Conservation (phyloP, 2,329 filamentous ascomycete genomes). For the Exophiala bonariae region DNA sequence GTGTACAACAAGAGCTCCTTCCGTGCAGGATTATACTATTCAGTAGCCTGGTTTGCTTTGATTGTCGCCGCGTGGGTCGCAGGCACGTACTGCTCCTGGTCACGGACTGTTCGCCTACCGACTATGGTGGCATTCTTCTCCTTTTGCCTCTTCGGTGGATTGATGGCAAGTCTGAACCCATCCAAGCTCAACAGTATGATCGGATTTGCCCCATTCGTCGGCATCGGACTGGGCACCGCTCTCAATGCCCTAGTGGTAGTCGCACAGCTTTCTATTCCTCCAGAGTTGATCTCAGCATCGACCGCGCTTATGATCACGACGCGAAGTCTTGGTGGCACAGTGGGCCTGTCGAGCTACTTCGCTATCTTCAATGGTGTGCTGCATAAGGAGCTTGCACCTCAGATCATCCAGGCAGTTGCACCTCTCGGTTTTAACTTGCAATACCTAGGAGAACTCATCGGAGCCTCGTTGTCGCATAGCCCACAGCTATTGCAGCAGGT, state of each 20-base stretch:
- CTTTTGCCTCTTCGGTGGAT: conserved; percentile 7
- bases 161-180: conserved; percentile 10
- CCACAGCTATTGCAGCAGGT: background rate
- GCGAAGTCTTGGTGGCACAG: conserved; percentile 7
- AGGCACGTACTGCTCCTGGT: conserved; percentile 1
- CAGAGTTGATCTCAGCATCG: conserved; percentile 8
- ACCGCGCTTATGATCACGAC: conserved; percentile 6
- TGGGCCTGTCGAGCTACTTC: conserved; percentile 4
- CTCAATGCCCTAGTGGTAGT: conserved; percentile 7
- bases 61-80: background rate
- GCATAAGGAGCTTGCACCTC: conserved; percentile 5
- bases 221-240: conserved; percentile 9
- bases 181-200: background rate
- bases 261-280: conserved; percentile 10
- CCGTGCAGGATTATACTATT: conserved; percentile 1
- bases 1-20: conserved; percentile 11
- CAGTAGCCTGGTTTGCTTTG: conserved; percentile 4
- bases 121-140: conserved; percentile 10
- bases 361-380: conserved; percentile 9
- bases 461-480: conserved; percentile 5
- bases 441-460: conserved; percentile 7
- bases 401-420: conserved; percentile 8
- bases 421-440: conserved; percentile 1
- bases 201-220: conserved; percentile 10
- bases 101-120: conserved; percentile 9